Evolutionary conservation across 257 asterid species (phyloP).

Genomic region (Scutellaria minor): DNA sequence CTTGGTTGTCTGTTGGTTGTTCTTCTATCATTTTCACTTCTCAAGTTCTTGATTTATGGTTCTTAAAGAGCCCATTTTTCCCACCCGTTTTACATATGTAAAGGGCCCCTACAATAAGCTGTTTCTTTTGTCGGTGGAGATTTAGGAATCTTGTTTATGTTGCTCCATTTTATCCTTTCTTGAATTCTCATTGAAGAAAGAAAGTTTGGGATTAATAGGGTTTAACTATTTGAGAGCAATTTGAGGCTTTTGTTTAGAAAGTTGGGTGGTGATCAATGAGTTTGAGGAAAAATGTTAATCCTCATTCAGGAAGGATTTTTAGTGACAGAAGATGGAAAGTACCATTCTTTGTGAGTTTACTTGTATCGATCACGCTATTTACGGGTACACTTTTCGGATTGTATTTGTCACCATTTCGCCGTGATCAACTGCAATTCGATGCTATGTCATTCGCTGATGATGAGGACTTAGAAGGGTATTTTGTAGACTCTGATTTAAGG

Average conservation of each 20-base stretch:
- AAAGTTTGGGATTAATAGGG: conserved; percentile 25
- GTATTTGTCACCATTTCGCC: conserved; percentile 54
- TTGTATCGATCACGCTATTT: conserved; percentile 66
- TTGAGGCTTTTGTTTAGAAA: background rate
- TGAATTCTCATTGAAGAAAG: conserved; percentile 22
- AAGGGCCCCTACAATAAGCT: conserved; percentile 31
- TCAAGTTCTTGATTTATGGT: conserved; percentile 38
- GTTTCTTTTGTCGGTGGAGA: conserved; percentile 46
- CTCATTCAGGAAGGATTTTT: conserved; percentile 70
- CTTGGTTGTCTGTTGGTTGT: background rate
- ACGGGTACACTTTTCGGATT: conserved; percentile 62
- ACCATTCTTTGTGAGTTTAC: conserved; percentile 76
- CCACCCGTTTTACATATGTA: conserved; percentile 23
- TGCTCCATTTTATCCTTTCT: conserved; percentile 20
- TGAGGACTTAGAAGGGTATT: conserved; percentile 55
- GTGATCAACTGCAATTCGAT: conserved; percentile 52
- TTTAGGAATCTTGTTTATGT: conserved; percentile 19
- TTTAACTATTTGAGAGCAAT: conserved; percentile 7
- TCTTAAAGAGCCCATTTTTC: conserved; percentile 33
- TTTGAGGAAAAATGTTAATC: conserved; percentile 65
- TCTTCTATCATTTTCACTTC: conserved; percentile 22
- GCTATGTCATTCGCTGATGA: conserved; percentile 43
- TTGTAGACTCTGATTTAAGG: conserved; percentile 73
- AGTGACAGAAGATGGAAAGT: conserved; percentile 84
- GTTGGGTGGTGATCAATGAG: conserved; percentile 26